Conservation (phyloP, 108 stramenopile genomes). For the Fragilariopsis cylindrus region DNA sequence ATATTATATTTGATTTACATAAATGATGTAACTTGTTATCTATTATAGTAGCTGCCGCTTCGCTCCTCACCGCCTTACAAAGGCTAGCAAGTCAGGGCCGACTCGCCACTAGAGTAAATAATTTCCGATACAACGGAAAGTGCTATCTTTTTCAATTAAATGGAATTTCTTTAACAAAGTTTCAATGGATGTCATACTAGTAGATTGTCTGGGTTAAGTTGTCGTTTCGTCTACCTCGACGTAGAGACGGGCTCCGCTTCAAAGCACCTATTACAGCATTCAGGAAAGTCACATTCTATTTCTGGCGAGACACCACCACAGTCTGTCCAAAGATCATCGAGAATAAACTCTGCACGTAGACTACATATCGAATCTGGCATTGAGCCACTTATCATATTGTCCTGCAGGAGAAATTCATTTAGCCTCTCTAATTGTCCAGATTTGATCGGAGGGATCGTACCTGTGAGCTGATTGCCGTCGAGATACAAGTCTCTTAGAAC, state of each 20-base stretch:
- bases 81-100: too few species aligned
- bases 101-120: too few species aligned
- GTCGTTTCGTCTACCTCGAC: not conserved
- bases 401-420: conserved; percentile 45
- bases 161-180: too few species aligned
- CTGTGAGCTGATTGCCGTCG: conserved; percentile 49
- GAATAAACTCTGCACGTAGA: conserved; percentile 30
- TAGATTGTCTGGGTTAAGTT: not conserved
- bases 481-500: conserved; percentile 55
- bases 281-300: conserved; percentile 46
- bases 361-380: conserved; percentile 50
- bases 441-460: conserved; percentile 50
- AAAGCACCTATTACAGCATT: conserved; percentile 59
- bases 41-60: too few species aligned
- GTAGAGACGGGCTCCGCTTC: conserved; percentile 5
- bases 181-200: too few species aligned
- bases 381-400: conserved; percentile 32
- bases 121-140: too few species aligned
- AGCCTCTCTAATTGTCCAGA: conserved; percentile 27
- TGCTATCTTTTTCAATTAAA: too few species aligned
- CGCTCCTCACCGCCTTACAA: too few species aligned
- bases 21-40: too few species aligned
- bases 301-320: conserved; percentile 46
- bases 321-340: conserved; percentile 50
- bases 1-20: too few species aligned